These are phyloP conservation scores for Zoysia matrella DNA, from an alignment of 202 grass and related monocot species.

Conservation along the genomic window DNA sequence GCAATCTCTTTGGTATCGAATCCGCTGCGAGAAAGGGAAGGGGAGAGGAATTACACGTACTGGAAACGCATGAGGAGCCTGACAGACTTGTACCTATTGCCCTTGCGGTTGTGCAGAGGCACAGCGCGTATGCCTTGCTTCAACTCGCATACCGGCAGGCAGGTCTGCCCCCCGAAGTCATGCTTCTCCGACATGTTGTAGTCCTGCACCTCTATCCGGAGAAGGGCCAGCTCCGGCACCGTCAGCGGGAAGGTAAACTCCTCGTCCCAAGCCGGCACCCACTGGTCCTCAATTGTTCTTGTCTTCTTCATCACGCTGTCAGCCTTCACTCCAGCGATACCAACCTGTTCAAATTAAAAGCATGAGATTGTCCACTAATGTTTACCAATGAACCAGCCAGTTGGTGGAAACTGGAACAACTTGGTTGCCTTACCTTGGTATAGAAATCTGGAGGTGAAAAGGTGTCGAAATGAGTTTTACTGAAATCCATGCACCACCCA, in stretches of 20 bases:
- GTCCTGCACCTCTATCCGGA: conserved; percentile 71
- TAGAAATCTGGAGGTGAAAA: conserved; percentile 85
- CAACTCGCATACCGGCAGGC: conserved; percentile 75
- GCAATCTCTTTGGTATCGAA: background rate
- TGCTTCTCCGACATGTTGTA: conserved; percentile 68
- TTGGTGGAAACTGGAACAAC: background rate
- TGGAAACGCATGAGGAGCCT: conserved; percentile 80
- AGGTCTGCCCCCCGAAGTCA: conserved; percentile 76
- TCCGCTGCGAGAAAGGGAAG: background rate
- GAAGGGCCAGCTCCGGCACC: conserved; percentile 70
- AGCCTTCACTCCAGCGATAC: conserved; percentile 62
- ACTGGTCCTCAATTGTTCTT: conserved; percentile 58
- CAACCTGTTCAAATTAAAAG: conserved; percentile 48
- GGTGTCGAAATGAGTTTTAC: conserved; percentile 75
- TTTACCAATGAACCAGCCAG: too few relatives aligned
- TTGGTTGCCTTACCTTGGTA: conserved; percentile 52
- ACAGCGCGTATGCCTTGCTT: conserved; percentile 69
- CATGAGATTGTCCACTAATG: background rate
- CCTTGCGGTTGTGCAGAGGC: conserved; percentile 69
- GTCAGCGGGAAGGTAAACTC: conserved; percentile 59
- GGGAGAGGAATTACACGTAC: conserved; percentile 29
- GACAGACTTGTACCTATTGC: conserved; percentile 60
- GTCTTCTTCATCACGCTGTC: conserved; percentile 75
- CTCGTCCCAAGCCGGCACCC: conserved; percentile 45
- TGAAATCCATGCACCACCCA: conserved; percentile 83